Evolutionary conservation across 2,329 filamentous ascomycete species (phyloP).

Genomic region (Aspergillus pseudoviridinutans): DNA sequence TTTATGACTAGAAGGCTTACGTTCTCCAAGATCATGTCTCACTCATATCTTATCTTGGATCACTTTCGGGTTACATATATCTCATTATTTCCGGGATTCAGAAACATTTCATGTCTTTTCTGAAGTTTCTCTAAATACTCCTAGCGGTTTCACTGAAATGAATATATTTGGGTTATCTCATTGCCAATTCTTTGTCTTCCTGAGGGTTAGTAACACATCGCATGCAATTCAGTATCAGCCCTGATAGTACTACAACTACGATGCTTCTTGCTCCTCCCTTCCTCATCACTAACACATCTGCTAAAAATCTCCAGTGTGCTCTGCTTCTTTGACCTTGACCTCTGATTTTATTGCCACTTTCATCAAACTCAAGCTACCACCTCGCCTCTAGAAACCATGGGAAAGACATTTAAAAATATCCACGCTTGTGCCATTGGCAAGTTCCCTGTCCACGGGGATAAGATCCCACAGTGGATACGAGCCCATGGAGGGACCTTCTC

Average conservation of each 20-base stretch:
- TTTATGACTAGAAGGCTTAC: not conserved
- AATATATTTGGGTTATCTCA: not conserved
- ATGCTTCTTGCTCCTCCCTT: not conserved
- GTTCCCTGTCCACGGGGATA: constrained; percentile 51
- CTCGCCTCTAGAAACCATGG: constrained; percentile 24
- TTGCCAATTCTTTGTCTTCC: not conserved
- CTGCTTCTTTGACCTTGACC: not conserved
- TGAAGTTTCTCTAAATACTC: not conserved
- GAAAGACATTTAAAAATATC: constrained; percentile 48
- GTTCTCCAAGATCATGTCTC: not conserved
- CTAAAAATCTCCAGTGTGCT: not conserved
- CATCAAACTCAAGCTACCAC: not conserved
- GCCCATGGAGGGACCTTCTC: constrained; percentile 59
- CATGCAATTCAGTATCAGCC: not conserved
- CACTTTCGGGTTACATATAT: constrained; percentile 5
- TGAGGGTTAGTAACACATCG: not conserved
- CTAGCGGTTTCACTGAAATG: not conserved
- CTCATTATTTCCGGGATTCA: not conserved
- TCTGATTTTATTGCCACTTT: not conserved
- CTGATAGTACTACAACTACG: not conserved
- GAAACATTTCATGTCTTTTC: not conserved
- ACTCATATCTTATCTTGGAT: not conserved
- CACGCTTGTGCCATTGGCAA: constrained; percentile 57
- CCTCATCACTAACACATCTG: not conserved
- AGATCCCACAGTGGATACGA: constrained; percentile 64